Evolutionary conservation across 345 rosid species (phyloP).

Genomic region (Lagerstroemia speciosa): DNA sequence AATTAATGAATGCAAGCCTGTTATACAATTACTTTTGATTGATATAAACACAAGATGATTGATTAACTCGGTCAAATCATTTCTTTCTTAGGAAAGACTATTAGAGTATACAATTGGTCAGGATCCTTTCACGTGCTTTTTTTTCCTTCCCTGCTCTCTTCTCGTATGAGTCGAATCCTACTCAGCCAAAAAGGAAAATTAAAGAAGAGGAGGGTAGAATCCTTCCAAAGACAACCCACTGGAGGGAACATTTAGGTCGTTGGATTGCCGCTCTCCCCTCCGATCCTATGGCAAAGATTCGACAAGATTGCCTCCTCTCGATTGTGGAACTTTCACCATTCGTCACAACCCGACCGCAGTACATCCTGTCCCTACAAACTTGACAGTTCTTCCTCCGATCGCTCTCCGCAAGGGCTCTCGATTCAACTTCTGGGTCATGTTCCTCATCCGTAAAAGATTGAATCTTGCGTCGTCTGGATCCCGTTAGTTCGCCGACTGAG

Average conservation of each 20-base stretch:
- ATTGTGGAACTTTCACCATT: not conserved
- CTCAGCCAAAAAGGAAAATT: no score
- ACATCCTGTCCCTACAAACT: not conserved
- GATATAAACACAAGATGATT: no score
- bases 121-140: no score
- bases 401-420: not conserved
- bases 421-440: not conserved
- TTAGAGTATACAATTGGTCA: not conserved
- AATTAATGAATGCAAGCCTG: no score
- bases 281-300: not conserved
- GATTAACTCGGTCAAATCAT: not conserved
- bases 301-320: not conserved
- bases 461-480: not conserved
- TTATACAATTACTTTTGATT: no score
- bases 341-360: not conserved
- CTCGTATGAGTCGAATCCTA: no score
- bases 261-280: not conserved
- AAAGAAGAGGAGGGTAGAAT: no score
- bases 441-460: not conserved
- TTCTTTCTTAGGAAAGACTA: not conserved
- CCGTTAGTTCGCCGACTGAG: not conserved
- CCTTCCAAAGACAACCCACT: no score
- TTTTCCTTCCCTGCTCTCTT: no score
- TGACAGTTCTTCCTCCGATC: not conserved
- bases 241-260: not conserved